Conservation (phyloP, 1,284 basidiomycete species). For the Boletus calvinii region DNA sequence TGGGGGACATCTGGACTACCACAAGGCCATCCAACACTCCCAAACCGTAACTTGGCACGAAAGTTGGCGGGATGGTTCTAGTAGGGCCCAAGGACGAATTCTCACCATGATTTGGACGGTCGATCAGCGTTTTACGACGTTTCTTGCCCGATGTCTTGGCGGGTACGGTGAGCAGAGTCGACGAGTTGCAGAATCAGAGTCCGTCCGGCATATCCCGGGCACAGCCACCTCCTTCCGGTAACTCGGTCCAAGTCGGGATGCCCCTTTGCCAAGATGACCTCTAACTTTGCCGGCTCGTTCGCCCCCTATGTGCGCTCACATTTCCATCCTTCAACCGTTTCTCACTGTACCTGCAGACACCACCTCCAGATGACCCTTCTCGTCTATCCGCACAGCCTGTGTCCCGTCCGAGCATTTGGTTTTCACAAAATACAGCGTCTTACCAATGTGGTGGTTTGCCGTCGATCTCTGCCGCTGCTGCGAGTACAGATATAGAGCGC, state of each 20-base stretch:
- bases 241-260: neutral
- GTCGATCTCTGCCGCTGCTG: slow-evolving; percentile 47
- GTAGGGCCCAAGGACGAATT: neutral
- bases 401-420: slow-evolving; percentile 52
- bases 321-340: slow-evolving; percentile 39
- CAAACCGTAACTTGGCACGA: slow-evolving; percentile 5
- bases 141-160: slow-evolving; percentile 27
- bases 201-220: slow-evolving; percentile 28
- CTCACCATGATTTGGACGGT: slow-evolving; percentile 31
- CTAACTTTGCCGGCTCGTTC: slow-evolving; percentile 13
- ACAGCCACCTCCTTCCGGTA: slow-evolving; percentile 24
- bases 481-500: slow-evolving; percentile 40
- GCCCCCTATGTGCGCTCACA: slow-evolving; percentile 27
- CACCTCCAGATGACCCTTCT: slow-evolving; percentile 54
- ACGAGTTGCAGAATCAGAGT: slow-evolving; percentile 18
- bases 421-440: slow-evolving; percentile 47
- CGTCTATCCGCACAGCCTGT: slow-evolving; percentile 28
- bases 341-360: slow-evolving; percentile 40
- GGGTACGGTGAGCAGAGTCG: slow-evolving; percentile 10
- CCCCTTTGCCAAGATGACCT: slow-evolving; percentile 5
- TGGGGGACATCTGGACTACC: slow-evolving; percentile 20
- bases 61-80: neutral
- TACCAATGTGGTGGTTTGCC: slow-evolving; percentile 74
- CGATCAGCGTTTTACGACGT: slow-evolving; percentile 18
- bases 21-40: slow-evolving; percentile 24